A percentile compares a stretch with the other conserved stretches of the same genome.
These are phyloP conservation scores for Fusarium brevicatenulatum DNA, from an alignment of 2,329 filamentous ascomycete species.

Conservation along the genomic window DNA sequence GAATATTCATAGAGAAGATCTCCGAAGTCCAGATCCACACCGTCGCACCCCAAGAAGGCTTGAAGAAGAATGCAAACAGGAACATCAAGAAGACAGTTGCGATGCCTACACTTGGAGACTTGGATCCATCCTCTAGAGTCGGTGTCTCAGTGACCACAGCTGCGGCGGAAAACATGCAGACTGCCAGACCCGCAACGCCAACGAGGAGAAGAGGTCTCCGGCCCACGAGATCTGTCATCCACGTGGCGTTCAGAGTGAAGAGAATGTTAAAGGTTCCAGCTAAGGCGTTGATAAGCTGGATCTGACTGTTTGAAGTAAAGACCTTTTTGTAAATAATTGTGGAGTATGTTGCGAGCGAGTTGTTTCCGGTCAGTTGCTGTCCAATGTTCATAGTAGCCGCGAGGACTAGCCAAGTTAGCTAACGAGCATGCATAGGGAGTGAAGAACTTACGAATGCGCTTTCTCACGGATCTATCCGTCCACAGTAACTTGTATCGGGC, in stretches of 20 bases:
- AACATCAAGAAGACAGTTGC: slow-evolving; percentile 73
- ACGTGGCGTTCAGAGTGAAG: slow-evolving; percentile 78
- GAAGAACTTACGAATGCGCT: background rate
- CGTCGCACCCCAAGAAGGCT: slow-evolving; percentile 74
- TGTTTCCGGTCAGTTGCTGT: slow-evolving; percentile 76
- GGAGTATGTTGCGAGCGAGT: slow-evolving; percentile 75
- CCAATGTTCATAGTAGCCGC: slow-evolving; percentile 74
- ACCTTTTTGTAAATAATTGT: slow-evolving; percentile 77
- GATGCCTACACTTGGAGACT: slow-evolving; percentile 67
- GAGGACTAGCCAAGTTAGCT: slow-evolving; percentile 67
- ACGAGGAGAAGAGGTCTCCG: slow-evolving; percentile 74
- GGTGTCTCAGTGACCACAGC: slow-evolving; percentile 59
- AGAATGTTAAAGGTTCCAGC: slow-evolving; percentile 77
- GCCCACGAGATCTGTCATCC: slow-evolving; percentile 77
- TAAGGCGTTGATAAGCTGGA: slow-evolving; percentile 77
- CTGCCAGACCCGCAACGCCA: slow-evolving; percentile 72
- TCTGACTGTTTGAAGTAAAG: slow-evolving; percentile 65
- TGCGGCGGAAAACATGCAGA: slow-evolving; percentile 72
- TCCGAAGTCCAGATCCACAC: slow-evolving; percentile 75
- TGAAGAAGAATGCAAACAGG: slow-evolving; percentile 72
- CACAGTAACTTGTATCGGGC: background rate
- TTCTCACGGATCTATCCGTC: slow-evolving; percentile 5
- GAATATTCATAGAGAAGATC: slow-evolving; percentile 69
- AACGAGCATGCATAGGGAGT: slow-evolving; percentile 1
- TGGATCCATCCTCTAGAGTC: slow-evolving; percentile 57